Evolutionary conservation across 352 stramenopile species (phyloP), one percentile per base, ranked within the genome.

Genomic region (Globisporangium irregulare): DNA sequence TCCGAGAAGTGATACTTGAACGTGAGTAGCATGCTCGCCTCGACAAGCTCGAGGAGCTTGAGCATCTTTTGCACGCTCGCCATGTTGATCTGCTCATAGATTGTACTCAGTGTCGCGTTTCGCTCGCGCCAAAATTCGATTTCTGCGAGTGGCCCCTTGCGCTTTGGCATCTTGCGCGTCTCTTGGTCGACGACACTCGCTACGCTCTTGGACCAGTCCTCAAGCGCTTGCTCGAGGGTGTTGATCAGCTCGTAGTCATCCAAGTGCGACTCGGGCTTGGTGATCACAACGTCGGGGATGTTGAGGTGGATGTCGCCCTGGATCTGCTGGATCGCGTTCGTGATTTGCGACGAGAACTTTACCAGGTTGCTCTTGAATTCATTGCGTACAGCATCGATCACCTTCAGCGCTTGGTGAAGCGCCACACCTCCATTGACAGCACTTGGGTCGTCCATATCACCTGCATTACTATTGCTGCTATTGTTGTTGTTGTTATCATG

Each of bases 11-110:
- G 92, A 65, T 94, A 97, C 54, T 97, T 97, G 72, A 99, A 98
- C 2, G 84, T 97, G 8, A 91, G 77, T 7, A 98, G 66, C 80
- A 97, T 96, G 32, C 82, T 93, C 4, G 87, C 88, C 57, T 98
- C 93, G 3, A 97, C 87, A 0, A 97, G 71, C 27, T 98, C 88
- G 25, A 99, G 78, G 14, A 98, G 77, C 68, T 98, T 93, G 20
- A 99, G 78, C 87, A 99, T 98, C 59, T 95, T 93, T 68, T 98
- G 95, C 32, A 98, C 95, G n/a, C 90, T 86, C 12, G 92, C 89
- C 80, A 97, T 94, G 71, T 98, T 98, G 74, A 98, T 97, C 71
- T 98, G 96, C 72, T 99, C 95, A 67, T 96, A 98, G 27, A 99
- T 94, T 15, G 93, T 97, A 64, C 90, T 97, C 6, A 99, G 74